A percentile compares a stretch with the other conserved stretches of the same genome.
Evolutionary conservation across 2,329 filamentous ascomycete species (phyloP).

Genomic region (Ilyonectria robusta): DNA sequence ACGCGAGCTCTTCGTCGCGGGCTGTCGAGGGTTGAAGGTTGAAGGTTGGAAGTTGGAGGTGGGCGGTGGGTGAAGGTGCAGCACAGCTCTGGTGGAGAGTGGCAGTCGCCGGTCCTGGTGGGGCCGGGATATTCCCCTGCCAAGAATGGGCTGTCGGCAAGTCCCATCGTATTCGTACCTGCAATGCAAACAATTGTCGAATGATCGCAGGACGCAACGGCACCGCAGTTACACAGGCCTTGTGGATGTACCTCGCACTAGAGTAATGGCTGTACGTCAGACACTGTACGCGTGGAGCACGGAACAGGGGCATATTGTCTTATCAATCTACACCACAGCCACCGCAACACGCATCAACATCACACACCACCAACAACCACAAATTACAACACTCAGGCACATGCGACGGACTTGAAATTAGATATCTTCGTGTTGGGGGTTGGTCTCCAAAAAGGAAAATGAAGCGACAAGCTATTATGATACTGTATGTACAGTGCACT

Average conservation of each 20-base stretch:
- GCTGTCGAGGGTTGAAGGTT: not conserved
- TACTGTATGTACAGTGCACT: constrained; percentile 43
- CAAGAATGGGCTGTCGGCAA: constrained; percentile 24
- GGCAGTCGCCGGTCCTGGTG: constrained; percentile 25
- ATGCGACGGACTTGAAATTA: constrained; percentile 23
- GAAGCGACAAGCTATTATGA: constrained; percentile 47
- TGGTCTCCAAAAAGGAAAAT: constrained; percentile 45
- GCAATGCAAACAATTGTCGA: not conserved
- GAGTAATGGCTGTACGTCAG: too few species aligned
- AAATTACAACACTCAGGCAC: not conserved
- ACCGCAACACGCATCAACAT: not conserved
- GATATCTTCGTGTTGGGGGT: constrained; percentile 42
- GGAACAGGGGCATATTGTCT: not conserved
- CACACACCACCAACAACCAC: not conserved
- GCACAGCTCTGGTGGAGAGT: constrained; percentile 21
- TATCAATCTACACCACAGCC: not conserved
- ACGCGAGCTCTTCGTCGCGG: not conserved
- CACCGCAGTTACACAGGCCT: too few species aligned
- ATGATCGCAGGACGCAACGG: too few species aligned
- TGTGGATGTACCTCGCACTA: not conserved
- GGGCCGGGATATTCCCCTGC: constrained; percentile 33
- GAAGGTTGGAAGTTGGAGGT: not conserved
- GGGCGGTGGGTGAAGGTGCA: constrained; percentile 18
- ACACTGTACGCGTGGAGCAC: not conserved
- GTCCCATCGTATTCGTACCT: constrained; percentile 44